Conservation (phyloP, 495 filamentous ascomycete species). For the Paragyromitra xinjiangensis region DNA sequence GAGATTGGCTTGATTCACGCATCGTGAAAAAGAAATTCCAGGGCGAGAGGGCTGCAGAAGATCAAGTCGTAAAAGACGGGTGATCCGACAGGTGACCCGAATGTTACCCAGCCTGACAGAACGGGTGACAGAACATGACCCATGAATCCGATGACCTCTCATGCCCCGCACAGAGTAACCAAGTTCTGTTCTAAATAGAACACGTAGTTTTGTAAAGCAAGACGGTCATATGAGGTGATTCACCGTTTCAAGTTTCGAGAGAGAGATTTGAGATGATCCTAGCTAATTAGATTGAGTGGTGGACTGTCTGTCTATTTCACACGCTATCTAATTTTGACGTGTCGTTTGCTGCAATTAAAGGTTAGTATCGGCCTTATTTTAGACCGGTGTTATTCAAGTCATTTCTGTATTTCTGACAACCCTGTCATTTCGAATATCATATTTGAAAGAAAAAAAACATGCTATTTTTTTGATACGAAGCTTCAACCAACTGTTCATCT, state of each 20-base stretch:
- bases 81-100: background rate
- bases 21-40: background rate
- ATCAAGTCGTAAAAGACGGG: background rate
- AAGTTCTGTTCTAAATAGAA: background rate
- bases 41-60: background rate
- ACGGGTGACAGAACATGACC: constrained; percentile 19
- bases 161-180: constrained; percentile 20
- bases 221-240: constrained; percentile 18
- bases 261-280: constrained; percentile 10
- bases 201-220: constrained; percentile 9
- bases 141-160: constrained; percentile 4
- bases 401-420: constrained; percentile 28
- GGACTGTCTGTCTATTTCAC: constrained; percentile 8
- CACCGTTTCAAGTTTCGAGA: background rate
- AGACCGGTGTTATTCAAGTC: constrained; percentile 30
- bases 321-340: constrained; percentile 43
- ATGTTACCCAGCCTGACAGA: background rate
- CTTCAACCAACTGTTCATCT: constrained; percentile 29
- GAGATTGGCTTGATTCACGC: background rate
- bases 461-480: constrained; percentile 16
- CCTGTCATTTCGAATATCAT: constrained; percentile 45
- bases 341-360: constrained; percentile 36
- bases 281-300: constrained; percentile 19
- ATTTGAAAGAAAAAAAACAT: constrained; percentile 22
- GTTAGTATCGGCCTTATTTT: constrained; percentile 32